Conservation (phyloP, 306 rosid species). For the Cucumis melo region DNA sequence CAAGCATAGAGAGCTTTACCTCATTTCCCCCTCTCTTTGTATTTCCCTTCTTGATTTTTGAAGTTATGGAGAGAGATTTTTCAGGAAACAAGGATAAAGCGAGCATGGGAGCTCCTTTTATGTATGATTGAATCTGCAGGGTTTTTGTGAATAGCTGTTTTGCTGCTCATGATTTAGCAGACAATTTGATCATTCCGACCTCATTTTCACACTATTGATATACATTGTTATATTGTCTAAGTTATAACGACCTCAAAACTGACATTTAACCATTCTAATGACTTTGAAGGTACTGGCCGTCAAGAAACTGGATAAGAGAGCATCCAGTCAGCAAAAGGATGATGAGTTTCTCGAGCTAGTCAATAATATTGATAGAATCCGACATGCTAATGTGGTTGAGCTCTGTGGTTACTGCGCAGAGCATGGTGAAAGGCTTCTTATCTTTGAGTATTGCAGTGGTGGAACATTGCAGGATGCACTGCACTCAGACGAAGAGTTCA, state of each 20-base stretch:
- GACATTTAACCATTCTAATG: slow-evolving; percentile 16
- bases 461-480: slow-evolving; percentile 75
- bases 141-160: neutral
- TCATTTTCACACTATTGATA: neutral
- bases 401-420: slow-evolving; percentile 91
- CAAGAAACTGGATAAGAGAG: slow-evolving; percentile 71
- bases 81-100: neutral
- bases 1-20: neutral
- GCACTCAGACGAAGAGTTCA: slow-evolving; percentile 60
- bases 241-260: slow-evolving; percentile 9
- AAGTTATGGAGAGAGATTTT: too few relatives aligned
- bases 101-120: neutral
- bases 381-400: slow-evolving; percentile 74
- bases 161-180: neutral
- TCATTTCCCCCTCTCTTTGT: too few relatives aligned
- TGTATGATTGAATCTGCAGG: slow-evolving; percentile 7
- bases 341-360: slow-evolving; percentile 79
- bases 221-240: neutral
- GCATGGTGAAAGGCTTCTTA: slow-evolving; percentile 90
- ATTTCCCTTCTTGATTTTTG: too few relatives aligned
- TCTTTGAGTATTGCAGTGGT: slow-evolving; percentile 69
- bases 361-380: slow-evolving; percentile 55
- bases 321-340: slow-evolving; percentile 51
- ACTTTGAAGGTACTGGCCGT: slow-evolving; percentile 66
- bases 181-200: neutral